Evolutionary conservation across 495 filamentous ascomycete genomes (phyloP), one percentile per base, ranked within the genome.

Genomic region (Aspergillus biplanus): DNA sequence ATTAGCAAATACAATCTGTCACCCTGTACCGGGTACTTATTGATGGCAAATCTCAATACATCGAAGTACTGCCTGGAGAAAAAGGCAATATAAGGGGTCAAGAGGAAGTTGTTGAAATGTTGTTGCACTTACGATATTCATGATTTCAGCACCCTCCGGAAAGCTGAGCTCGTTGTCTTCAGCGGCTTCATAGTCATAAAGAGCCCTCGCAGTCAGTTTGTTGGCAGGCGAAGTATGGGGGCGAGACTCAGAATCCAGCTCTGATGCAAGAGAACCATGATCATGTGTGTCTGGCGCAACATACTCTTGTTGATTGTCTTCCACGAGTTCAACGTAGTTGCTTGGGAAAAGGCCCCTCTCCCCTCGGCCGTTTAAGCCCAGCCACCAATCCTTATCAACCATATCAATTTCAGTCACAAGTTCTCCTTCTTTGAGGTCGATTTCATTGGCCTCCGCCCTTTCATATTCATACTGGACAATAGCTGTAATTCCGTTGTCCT

Each of bases 311-410:
- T 71, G 81, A 32, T 82, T 85, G 47, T 77, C 78, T 27, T 90
- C 89, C 37, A 94, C 78, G 33, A 97, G 74, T 69, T 97, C 92
- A 33, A 98, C 96, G 63, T 98, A 99, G 76, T 97, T 97, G 73
- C 91, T 94, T 0, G 95, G 95, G 80, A 99, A 99, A 33, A 98
- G 80, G 7, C 95, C 95, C 35, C 80, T 85, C 70, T 97, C 91
- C 60, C 95, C 96, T 54, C 75, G 80, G 6, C 78, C 69, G 73
- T 97, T 98, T 59, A 87, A 87, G 11, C 95, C 95, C 83, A 95
- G 88, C 95, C 95, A 99, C 95, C 95, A 99, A 71, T 98, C 94
- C 52, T 84, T 78, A 65, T 99, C 96, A 2, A 99, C 92, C 92
- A 96, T 96, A 50, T 99, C 92, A 69, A 99, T 96, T 64, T 97